These are phyloP conservation scores for Tremellales sp. DNA, from an alignment of 1,284 basidiomycete genomes.

Conservation along the genomic window DNA sequence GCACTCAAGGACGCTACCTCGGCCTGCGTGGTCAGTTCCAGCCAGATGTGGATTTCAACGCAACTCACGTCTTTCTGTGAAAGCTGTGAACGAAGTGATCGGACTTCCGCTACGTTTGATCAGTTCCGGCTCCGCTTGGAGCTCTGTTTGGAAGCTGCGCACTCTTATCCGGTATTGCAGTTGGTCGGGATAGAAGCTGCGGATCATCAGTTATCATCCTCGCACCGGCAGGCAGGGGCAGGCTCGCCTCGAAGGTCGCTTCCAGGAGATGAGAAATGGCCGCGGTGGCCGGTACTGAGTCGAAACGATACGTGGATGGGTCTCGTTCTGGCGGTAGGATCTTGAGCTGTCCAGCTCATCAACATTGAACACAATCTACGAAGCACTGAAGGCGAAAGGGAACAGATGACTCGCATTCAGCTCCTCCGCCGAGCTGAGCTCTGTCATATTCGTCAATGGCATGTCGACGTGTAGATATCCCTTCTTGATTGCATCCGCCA, in stretches of 20 bases:
- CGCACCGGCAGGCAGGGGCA: background rate
- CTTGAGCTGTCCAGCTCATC: slow-evolving; percentile 7
- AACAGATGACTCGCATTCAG: slow-evolving; percentile 10
- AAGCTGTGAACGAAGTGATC: slow-evolving; percentile 16
- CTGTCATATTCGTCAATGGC: background rate
- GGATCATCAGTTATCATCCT: background rate
- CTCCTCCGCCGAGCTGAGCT: background rate
- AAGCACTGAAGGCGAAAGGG: no score
- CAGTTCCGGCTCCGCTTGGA: no score
- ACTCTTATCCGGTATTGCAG: background rate
- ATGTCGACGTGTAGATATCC: slow-evolving; percentile 23
- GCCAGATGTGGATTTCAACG: slow-evolving; percentile 1
- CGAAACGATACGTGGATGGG: background rate
- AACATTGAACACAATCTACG: slow-evolving; percentile 1
- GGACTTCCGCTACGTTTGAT: slow-evolving; percentile 17
- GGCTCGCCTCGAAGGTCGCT: slow-evolving; percentile 9
- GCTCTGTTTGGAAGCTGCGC: no score
- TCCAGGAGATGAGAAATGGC: slow-evolving; percentile 5
- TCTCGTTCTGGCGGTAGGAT: slow-evolving; percentile 8
- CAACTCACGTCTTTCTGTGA: slow-evolving; percentile 26
- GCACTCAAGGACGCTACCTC: slow-evolving; percentile 21
- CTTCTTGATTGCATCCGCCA: slow-evolving; percentile 15
- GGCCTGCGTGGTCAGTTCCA: background rate
- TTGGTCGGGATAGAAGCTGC: background rate
- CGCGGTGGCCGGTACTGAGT: background rate